Base-by-base conservation (phyloP, 2,329 filamentous ascomycete genomes). In the Elsinoe necatrix region DNA sequence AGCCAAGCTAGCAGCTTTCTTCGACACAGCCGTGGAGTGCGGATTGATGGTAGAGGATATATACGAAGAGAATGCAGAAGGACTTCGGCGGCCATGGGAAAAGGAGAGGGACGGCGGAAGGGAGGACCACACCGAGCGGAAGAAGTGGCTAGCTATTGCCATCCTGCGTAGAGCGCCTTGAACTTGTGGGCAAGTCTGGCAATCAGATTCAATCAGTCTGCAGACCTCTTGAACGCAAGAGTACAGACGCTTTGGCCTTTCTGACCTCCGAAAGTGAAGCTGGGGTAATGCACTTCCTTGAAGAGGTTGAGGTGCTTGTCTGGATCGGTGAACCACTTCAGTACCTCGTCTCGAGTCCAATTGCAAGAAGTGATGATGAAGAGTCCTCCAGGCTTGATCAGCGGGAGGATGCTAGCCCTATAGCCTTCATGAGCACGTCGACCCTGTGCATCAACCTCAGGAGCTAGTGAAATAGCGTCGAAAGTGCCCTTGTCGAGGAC, bases 401-500 rank as follows among this genome's bases (percentile, higher is more conserved):
- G 76, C 25, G 71, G 73, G 60, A 84, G 74, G 29, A 92, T 84
- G 54, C 82, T 81, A 47, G 79, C 77, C 48, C 81, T 80, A 73
- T 98, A 98, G 2, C 79, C 78, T 69, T 95, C 88, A 67, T 83
- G 87, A 11, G 87, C 76, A 55, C 86, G 79, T 35, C 80, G 74
- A 0, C 80, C 83, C 12, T 70, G 68, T 11, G 61, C 67, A 54
- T 72, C 72, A n/a, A 64, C 67, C 62, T 84, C 82, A 57, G 77
- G 77, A 55, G 78, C 81, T n/a, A 97, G 75, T 51, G 84, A 90
- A 31, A 98, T 86, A 9, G 93, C 93, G 75, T 98, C 93, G 69
- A 97, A 98, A 0, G 93, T 98, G 43, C 93, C 93, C 73, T 98
- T 98, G 72, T 98, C 93, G n/a, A 96, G 80, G 0, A 96, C 85